Evolutionary conservation across 2,329 filamentous ascomycete genomes (phyloP), one percentile per base, ranked within the genome.

Genomic region (Trichophyton rubrum): DNA sequence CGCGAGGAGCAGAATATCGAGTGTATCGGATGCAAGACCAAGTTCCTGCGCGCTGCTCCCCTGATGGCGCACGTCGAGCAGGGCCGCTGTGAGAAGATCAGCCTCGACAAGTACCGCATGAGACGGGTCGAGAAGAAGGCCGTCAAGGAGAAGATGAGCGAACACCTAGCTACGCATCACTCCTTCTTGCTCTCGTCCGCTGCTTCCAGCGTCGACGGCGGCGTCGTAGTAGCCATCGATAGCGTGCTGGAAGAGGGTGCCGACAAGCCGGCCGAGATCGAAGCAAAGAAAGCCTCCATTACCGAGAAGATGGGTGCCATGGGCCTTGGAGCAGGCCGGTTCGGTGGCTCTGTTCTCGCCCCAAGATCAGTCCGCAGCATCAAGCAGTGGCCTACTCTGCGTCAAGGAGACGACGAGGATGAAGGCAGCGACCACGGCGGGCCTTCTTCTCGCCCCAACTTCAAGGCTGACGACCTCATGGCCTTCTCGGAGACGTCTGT

Each of bases 31-130:
- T 85, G 83, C 66, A 64, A 69, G 3, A 62, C 66, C 8, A 67
- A 72, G 2, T 85, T 83, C 68, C 71, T 69, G 11, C 73, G 74
- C 8, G 81, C 81, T 0, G 70, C 74, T 5, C 71, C 72, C 3
- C 69, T 83, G 43, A 77, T 84, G 61, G 70, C 71, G 15, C 83
- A 85, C 64, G 74, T 85, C 20, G 82, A 85, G 65, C 72, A 74
- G 8, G 77, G 77, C 20, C 68, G 78, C 40, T 85, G 83, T 66
- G 56, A 64, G 0, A 69, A 68, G 2, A 79, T 83, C 62, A 66
- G 64, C 1, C 64, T 71, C 0, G 62, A 68, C 0, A 70, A 78
- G 11, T 81, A 83, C 62, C 68, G 74, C 15, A 72, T 73, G n/a
- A 73, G 79, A 55, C 73, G 81, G 22, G 73, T 77, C 15, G 78